phyloP scores from a whole-genome alignment of 2,329 filamentous ascomycete genomes.

The Penicillium olsonii region DNA sequence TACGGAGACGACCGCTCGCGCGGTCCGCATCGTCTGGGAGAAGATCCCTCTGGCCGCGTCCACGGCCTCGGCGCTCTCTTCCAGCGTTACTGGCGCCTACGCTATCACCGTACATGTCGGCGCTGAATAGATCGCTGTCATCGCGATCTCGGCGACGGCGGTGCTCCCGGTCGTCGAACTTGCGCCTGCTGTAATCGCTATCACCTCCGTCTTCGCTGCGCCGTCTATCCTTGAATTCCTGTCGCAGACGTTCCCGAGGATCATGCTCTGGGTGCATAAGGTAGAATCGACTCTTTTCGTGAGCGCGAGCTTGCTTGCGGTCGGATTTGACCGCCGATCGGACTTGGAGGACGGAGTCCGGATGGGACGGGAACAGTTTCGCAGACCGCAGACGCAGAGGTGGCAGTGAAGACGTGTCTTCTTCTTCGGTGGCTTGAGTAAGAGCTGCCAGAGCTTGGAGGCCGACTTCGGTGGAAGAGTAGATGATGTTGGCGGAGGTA shows the following conservation, averaged over 20 bases:
- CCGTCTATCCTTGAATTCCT: constrained; percentile 51
- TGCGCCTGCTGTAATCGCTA: constrained; percentile 50
- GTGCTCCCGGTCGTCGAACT: constrained; percentile 63
- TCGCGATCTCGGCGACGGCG: constrained; percentile 46
- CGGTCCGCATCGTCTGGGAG: constrained; percentile 39
- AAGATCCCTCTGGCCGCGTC: constrained; percentile 36
- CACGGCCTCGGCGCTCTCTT: constrained; percentile 30
- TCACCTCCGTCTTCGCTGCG: constrained; percentile 39
- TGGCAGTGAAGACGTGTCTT: constrained; percentile 52
- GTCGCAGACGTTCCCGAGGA: constrained; percentile 69
- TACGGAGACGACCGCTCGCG: constrained; percentile 52
- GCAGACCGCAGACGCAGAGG: constrained; percentile 67
- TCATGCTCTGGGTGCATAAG: constrained; percentile 88
- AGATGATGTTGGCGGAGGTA: constrained; percentile 82
- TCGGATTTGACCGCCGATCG: constrained; percentile 75
- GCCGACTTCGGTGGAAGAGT: constrained; percentile 59
- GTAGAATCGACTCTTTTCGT: constrained; percentile 85
- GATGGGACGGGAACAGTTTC: constrained; percentile 67
- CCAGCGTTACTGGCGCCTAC: constrained; percentile 29
- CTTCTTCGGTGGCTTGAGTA: constrained; percentile 38
- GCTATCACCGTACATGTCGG: constrained; percentile 79
- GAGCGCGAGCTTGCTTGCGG: constrained; percentile 76
- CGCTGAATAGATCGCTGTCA: constrained; percentile 65
- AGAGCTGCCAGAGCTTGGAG: constrained; percentile 56
- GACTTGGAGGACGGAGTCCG: constrained; percentile 69